A percentile compares a stretch with the other conserved stretches of the same genome.
Evolutionary conservation across 176 grass and related monocot genomes (phyloP).

Genomic region (Aegilops sharonensis): DNA sequence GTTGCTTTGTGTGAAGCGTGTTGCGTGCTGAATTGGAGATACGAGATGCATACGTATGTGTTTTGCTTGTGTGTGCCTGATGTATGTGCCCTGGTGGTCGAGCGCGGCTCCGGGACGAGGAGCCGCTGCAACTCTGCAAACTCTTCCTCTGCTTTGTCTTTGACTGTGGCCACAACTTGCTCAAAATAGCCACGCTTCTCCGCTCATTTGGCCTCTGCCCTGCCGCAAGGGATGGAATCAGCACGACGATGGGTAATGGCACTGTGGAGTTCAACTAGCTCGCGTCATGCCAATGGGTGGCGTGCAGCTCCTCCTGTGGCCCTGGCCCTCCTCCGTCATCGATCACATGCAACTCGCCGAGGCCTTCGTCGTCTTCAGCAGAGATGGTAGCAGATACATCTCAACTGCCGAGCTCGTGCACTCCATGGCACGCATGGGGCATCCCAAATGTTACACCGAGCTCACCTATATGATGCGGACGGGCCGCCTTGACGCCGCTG

Average conservation of each 20-base stretch:
- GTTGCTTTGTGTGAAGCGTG: too few species aligned
- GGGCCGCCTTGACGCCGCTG: too few species aligned
- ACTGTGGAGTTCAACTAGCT: conserved; percentile 57
- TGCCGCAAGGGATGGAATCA: too few species aligned
- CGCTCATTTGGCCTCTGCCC: conserved; percentile 25
- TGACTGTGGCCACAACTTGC: background rate
- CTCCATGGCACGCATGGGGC: conserved; percentile 49
- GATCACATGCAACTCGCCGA: background rate
- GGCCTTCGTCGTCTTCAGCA: conserved; percentile 47
- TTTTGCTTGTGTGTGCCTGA: too few species aligned
- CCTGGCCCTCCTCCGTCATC: conserved; percentile 22
- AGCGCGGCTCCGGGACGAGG: too few species aligned
- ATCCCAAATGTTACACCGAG: conserved; percentile 47
- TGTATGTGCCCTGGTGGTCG: too few species aligned
- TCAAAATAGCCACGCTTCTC: conserved; percentile 44
- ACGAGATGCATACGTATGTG: too few species aligned
- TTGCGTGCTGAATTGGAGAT: too few species aligned
- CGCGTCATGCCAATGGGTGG: conserved; percentile 2
- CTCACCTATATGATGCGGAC: conserved; percentile 51
- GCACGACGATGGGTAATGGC: conserved; percentile 45
- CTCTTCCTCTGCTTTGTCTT: too few species aligned
- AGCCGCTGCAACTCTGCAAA: too few species aligned
- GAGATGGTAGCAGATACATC: conserved; percentile 47
- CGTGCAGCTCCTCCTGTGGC: conserved; percentile 34
- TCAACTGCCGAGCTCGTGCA: conserved; percentile 52